Conservation (phyloP, 2,329 filamentous ascomycete genomes). For the Claviceps sp. region DNA sequence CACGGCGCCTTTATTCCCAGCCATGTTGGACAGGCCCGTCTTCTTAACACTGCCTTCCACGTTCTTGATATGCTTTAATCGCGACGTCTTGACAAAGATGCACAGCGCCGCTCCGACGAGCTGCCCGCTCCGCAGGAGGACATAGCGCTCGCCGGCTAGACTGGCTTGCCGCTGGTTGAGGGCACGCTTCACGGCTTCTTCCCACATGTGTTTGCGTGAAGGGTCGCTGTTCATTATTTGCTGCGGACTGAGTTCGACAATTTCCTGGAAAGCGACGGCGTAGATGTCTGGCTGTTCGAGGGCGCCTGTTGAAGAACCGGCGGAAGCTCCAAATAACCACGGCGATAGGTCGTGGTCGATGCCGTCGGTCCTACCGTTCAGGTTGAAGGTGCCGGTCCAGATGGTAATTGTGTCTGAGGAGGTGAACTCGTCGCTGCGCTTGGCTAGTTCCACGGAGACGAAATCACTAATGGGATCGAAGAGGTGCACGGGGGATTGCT, state of each 20-base stretch:
- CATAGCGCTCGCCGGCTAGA: conserved; percentile 63
- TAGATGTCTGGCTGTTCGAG: conserved; percentile 68
- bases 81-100: conserved; percentile 73
- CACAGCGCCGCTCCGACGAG: conserved; percentile 87
- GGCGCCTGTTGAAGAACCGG: conserved; percentile 31
- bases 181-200: conserved; percentile 62
- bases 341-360: conserved; percentile 65
- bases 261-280: conserved; percentile 90
- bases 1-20: conserved; percentile 94
- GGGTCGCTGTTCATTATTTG: conserved; percentile 99
- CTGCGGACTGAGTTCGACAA: conserved; percentile 92
- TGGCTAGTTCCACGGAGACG: conserved; percentile 63
- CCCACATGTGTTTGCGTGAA: conserved; percentile 72
- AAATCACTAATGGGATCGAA: conserved; percentile 93
- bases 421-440: conserved; percentile 58
- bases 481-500: conserved; percentile 70
- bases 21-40: conserved; percentile 87
- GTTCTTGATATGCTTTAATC: conserved; percentile 76
- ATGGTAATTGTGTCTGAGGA: conserved; percentile 62
- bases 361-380: conserved; percentile 77
- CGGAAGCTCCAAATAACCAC: conserved; percentile 63
- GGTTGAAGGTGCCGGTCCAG: conserved; percentile 82
- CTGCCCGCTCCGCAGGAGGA: conserved; percentile 80
- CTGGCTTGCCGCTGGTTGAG: conserved; percentile 59
- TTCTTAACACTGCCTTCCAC: conserved; percentile 96